Evolutionary conservation across 768 basidiomycete species (phyloP).

Genomic region (Imleria badia): DNA sequence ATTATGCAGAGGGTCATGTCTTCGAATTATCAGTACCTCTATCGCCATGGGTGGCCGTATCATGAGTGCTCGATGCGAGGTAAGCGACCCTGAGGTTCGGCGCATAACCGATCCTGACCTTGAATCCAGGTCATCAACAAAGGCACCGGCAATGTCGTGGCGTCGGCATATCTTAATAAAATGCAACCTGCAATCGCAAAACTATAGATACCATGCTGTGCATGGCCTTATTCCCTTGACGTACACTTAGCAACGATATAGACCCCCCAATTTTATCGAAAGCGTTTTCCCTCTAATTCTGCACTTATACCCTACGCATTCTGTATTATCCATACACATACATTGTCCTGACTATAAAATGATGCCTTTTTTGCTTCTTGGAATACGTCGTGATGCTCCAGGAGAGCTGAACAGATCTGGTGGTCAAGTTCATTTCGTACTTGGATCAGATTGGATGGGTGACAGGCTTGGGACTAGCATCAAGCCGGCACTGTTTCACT

Average conservation of each 20-base stretch:
- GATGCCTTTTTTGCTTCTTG: conserved; percentile 12
- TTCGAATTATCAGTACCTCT: conserved; percentile 62
- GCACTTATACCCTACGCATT: conserved; percentile 21
- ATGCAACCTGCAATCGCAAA: conserved; percentile 63
- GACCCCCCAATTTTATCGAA: conserved; percentile 25
- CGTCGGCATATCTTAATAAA: conserved; percentile 68
- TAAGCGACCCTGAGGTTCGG: conserved; percentile 29
- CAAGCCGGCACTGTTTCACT: background rate
- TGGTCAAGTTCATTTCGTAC: too few relatives aligned
- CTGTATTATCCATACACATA: conserved; percentile 21
- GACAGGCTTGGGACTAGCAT: conserved; percentile 1
- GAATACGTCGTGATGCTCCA: background rate
- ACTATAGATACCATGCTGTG: conserved; percentile 33
- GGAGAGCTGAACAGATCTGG: background rate
- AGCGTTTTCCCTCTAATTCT: conserved; percentile 12
- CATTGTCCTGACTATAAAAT: background rate
- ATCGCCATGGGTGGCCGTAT: conserved; percentile 66
- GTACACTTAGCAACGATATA: conserved; percentile 13
- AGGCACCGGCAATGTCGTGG: conserved; percentile 54
- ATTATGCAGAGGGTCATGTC: conserved; percentile 54
- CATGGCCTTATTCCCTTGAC: conserved; percentile 2
- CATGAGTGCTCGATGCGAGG: conserved; percentile 73
- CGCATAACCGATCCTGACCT: conserved; percentile 1
- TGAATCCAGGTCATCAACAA: conserved; percentile 55
- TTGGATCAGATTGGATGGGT: background rate